These are phyloP conservation scores for Sugiyamaella pinicola DNA, from an alignment of 1,139 yeast species.

Conservation along the genomic window DNA sequence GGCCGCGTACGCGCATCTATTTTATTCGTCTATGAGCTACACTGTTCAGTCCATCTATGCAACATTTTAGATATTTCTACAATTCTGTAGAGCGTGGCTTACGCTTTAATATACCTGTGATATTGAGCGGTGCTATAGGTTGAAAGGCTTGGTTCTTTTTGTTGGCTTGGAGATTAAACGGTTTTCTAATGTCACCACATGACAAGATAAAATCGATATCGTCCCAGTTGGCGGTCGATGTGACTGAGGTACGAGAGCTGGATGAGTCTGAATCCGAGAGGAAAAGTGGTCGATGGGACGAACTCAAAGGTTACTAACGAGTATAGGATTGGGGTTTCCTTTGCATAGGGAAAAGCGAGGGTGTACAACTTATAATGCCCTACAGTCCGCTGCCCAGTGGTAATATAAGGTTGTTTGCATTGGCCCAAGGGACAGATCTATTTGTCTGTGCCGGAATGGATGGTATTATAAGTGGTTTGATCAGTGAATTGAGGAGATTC, in stretches of 20 bases:
- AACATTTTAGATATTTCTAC: no score
- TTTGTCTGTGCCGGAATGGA: conserved; percentile 33
- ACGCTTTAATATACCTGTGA: no score
- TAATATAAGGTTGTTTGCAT: conserved; percentile 25
- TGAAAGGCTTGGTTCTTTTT: no score
- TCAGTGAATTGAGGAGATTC: conserved; percentile 26
- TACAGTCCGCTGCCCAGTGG: conserved; percentile 26
- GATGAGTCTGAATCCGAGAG: no score
- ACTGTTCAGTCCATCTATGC: no score
- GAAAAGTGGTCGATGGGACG: no score
- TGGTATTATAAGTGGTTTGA: conserved; percentile 27
- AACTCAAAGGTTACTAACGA: no score
- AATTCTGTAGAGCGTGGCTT: no score
- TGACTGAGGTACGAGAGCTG: conserved; percentile 2
- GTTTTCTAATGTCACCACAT: neutral
- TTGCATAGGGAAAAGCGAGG: conserved; percentile 29
- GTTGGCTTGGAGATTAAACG: neutral
- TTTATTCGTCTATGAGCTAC: no score
- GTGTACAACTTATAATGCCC: conserved; percentile 26
- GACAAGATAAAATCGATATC: conserved; percentile 3
- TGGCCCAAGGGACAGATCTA: conserved; percentile 28
- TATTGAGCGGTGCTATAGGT: no score
- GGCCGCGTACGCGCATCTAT: no score
- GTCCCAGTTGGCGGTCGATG: conserved; percentile 1
- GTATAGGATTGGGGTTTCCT: conserved; percentile 35